These are phyloP conservation scores for Neospermospora avenae DNA, from an alignment of 2,329 filamentous ascomycete genomes.

Conservation along the genomic window DNA sequence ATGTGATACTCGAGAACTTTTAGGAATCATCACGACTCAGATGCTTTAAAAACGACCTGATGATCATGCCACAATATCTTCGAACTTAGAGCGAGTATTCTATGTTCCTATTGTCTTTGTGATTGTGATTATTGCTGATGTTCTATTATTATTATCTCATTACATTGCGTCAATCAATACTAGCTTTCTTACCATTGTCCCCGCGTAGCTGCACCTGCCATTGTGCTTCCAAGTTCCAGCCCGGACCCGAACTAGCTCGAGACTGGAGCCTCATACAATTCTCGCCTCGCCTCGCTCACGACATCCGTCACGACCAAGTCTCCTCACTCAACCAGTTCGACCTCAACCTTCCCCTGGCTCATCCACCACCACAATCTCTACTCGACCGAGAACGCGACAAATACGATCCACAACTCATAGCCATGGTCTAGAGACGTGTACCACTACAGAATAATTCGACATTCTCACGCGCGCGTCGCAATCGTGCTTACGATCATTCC, in stretches of 20 bases:
- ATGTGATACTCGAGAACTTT: neutral
- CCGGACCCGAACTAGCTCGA: neutral
- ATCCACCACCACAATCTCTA: neutral
- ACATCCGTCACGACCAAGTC: slow-evolving; percentile 4
- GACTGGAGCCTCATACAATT: slow-evolving; percentile 1
- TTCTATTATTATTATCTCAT: too few relatives aligned
- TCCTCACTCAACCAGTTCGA: neutral
- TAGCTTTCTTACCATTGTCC: neutral
- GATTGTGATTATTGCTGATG: too few relatives aligned
- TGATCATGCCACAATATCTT: neutral
- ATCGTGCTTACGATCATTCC: slow-evolving; percentile 2
- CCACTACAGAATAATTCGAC: slow-evolving; percentile 1
- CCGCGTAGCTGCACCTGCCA: neutral
- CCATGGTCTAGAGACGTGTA: slow-evolving; percentile 13
- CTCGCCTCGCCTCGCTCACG: neutral
- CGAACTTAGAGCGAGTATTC: too few relatives aligned
- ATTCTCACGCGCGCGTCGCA: neutral
- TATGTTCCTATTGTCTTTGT: too few relatives aligned
- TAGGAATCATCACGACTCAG: neutral
- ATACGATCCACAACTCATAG: neutral
- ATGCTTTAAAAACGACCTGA: neutral
- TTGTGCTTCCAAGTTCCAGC: neutral
- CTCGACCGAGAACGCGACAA: slow-evolving; percentile 4
- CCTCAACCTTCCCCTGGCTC: slow-evolving; percentile 3
- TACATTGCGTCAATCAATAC: too few relatives aligned